phyloP scores from a whole-genome alignment of 768 basidiomycete species.

The Imleria badia region DNA sequence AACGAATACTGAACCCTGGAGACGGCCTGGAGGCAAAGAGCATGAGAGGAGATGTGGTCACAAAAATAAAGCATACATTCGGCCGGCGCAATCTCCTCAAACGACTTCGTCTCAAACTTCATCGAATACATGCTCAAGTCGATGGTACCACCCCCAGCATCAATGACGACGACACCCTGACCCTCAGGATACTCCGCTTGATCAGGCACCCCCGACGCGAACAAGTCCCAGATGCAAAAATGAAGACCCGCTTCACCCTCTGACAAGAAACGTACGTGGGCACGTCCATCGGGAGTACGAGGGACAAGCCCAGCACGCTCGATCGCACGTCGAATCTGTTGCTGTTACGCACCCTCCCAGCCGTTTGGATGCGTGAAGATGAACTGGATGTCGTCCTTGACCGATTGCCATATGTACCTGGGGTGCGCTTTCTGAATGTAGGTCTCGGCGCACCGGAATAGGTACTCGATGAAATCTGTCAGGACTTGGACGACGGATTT shows the following conservation, averaged over 20 bases:
- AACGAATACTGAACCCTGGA: constrained; percentile 40
- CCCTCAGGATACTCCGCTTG: constrained; percentile 16
- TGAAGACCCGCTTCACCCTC: constrained; percentile 63
- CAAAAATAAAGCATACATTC: constrained; percentile 23
- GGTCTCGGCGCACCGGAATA: constrained; percentile 39
- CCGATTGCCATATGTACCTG: constrained; percentile 42
- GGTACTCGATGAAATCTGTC: constrained; percentile 43
- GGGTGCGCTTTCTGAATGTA: constrained; percentile 47
- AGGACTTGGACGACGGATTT: constrained; percentile 42
- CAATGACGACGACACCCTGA: constrained; percentile 42
- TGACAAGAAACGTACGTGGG: constrained; percentile 51
- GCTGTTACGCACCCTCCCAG: constrained; percentile 59
- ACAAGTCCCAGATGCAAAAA: constrained; percentile 45
- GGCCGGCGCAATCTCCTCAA: constrained; percentile 36
- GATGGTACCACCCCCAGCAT: constrained; percentile 46
- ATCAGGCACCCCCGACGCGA: constrained; percentile 8
- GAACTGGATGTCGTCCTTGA: constrained; percentile 44
- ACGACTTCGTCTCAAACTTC: constrained; percentile 31
- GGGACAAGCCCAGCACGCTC: constrained; percentile 49
- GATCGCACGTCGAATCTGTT: constrained; percentile 50
- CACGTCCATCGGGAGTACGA: constrained; percentile 34
- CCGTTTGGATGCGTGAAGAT: constrained; percentile 62
- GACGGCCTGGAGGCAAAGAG: constrained; percentile 27
- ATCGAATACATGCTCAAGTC: constrained; percentile 44
- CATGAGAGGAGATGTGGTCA: background rate